phyloP scores from a whole-genome alignment of 1,139 yeast species.

The Yamadazyma conglobata region DNA sequence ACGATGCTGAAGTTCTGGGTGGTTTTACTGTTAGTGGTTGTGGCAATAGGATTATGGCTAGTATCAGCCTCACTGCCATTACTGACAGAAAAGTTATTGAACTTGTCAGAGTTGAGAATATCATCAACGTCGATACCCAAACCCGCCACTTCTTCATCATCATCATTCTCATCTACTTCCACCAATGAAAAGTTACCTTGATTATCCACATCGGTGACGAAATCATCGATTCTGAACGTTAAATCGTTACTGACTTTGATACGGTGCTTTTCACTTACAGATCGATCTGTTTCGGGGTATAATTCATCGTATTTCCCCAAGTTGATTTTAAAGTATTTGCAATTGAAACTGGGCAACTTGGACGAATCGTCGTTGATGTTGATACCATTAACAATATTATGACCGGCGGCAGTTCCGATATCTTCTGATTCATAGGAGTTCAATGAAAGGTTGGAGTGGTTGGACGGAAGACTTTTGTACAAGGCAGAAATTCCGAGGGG shows the following conservation, averaged over 20 bases:
- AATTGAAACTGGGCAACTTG: slow-evolving; percentile 38
- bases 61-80: slow-evolving; percentile 3
- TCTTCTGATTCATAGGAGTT: slow-evolving; percentile 18
- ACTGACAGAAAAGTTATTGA: slow-evolving; percentile 27
- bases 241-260: slow-evolving; percentile 33
- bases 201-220: slow-evolving; percentile 29
- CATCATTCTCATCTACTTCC: slow-evolving; percentile 24
- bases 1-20: slow-evolving; percentile 13
- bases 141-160: slow-evolving; percentile 36
- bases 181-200: slow-evolving; percentile 16
- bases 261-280: slow-evolving; percentile 19
- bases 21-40: slow-evolving; percentile 5
- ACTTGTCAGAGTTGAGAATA: slow-evolving; percentile 41
- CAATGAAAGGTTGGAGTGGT: slow-evolving; percentile 24
- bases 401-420: slow-evolving; percentile 18
- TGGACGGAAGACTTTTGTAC: slow-evolving; percentile 7
- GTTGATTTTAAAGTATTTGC: slow-evolving; percentile 34
- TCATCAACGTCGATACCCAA: slow-evolving; percentile 48
- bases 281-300: slow-evolving; percentile 6
- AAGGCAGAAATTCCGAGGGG: slow-evolving; percentile 1
- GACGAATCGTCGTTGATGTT: slow-evolving; percentile 16
- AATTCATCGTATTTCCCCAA: slow-evolving; percentile 38
- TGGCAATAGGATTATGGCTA: slow-evolving; percentile 1
- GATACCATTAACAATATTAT: slow-evolving; percentile 7
- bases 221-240: slow-evolving; percentile 39